A percentile compares a stretch with the other conserved stretches of the same genome.
phyloP scores from a whole-genome alignment of 1,139 yeast species.

The Taphrina populina region DNA sequence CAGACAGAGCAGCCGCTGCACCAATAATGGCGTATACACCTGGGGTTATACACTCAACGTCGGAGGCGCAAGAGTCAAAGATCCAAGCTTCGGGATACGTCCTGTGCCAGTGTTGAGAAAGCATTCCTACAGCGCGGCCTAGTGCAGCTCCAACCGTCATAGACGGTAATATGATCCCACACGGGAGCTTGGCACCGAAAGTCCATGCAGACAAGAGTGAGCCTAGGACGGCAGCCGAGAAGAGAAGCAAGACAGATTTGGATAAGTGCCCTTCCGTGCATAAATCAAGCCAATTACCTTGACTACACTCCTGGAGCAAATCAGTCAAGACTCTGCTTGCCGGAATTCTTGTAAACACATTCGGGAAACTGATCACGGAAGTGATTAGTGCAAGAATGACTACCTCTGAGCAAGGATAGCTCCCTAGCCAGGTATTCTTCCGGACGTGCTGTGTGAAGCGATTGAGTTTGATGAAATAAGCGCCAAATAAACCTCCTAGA shows the following conservation, averaged over 20 bases:
- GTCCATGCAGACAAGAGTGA: slow-evolving; percentile 54
- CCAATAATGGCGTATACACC: slow-evolving; percentile 57
- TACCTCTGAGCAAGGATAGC: slow-evolving; percentile 55
- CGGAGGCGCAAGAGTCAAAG: slow-evolving; percentile 4
- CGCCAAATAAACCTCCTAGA: slow-evolving; percentile 61
- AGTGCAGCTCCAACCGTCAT: slow-evolving; percentile 68
- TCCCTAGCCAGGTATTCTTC: slow-evolving; percentile 34
- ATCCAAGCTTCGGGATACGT: slow-evolving; percentile 49
- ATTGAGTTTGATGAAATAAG: slow-evolving; percentile 54
- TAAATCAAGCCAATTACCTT: slow-evolving; percentile 40
- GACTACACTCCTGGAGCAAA: slow-evolving; percentile 49
- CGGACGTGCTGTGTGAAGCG: slow-evolving; percentile 47
- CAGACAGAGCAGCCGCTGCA: slow-evolving; percentile 69
- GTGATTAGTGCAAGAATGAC: slow-evolving; percentile 53
- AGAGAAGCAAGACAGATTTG: slow-evolving; percentile 47
- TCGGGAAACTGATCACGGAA: slow-evolving; percentile 54
- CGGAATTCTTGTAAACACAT: slow-evolving; percentile 56
- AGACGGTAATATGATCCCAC: slow-evolving; percentile 68
- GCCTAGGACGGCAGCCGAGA: slow-evolving; percentile 53
- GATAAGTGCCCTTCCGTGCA: slow-evolving; percentile 51
- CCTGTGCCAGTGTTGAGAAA: slow-evolving; percentile 50
- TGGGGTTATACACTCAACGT: slow-evolving; percentile 12
- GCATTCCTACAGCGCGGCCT: slow-evolving; percentile 57
- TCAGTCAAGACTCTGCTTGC: slow-evolving; percentile 48
- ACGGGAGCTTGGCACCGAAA: slow-evolving; percentile 63